Evolutionary conservation across 345 rosid species (phyloP), one percentile per base, ranked within the genome.

Genomic region (Garcia nutans): DNA sequence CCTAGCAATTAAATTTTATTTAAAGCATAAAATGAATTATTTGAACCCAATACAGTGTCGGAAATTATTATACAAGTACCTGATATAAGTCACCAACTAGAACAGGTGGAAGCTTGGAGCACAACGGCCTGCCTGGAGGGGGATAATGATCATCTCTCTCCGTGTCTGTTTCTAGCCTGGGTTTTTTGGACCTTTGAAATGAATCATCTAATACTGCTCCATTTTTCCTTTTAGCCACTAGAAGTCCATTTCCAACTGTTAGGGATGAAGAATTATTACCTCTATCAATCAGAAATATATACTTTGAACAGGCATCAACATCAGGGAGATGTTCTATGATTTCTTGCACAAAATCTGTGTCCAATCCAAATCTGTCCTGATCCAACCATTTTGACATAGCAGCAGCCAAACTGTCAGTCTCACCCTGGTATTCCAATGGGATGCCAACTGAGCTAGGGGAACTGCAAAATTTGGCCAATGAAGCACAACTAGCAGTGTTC

Each of bases 321-420:
- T 88, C 93, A 81, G 96, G 96, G 84, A 96, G 89, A 71, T 77
- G 84, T 83, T 92, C 99, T 73, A 93, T 83, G 62, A 89, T 88
- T 85, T 96, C 97, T 75, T 85, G 96, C 77, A 96, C 97, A 89
- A 96, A 92, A 70, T 90, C 97, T 56, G 90, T 77, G 64, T 96
- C 99, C 79, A 96, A 72, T 65, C 99, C 99, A 87, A 88, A 96
- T 84, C 99, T 90, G 82, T 92, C 95, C 82, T 87, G 92, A 76
- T 83, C 89, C 79, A 92, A 84, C 99, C 99, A 93, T 78, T 85
- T 82, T 73, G 80, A 76, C 77, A 96, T 81, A 45, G 81, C 82
- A 79, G 82, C 81, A 76, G 82, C 68, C 67, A 83, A 72, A 60
- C 75, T 56, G 68, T 84, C 89, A 82, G 68, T 74, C 79, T 89